phyloP scores from a whole-genome alignment of 2,329 filamentous ascomycete species.

The Fusarium pseudograminearum region DNA sequence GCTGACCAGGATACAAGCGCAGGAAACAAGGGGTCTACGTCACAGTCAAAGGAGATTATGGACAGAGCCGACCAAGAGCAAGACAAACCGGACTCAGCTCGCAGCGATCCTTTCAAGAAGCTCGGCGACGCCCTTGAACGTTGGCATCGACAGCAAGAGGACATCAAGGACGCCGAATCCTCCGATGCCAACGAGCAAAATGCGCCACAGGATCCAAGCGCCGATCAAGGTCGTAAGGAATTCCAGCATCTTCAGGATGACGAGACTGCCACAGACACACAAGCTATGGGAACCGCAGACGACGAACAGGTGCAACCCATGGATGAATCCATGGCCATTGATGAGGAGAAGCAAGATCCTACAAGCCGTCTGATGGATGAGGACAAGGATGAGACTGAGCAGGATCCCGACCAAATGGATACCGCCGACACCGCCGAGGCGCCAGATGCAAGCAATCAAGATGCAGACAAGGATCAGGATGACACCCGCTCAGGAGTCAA shows the following conservation, averaged over 20 bases:
- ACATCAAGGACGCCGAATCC: conserved; percentile 74
- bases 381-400: conserved; percentile 62
- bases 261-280: conserved; percentile 82
- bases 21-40: conserved; percentile 71
- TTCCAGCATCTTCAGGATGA: conserved; percentile 95
- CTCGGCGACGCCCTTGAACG: conserved; percentile 91
- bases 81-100: conserved; percentile 57
- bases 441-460: conserved; percentile 57
- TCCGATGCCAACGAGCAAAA: conserved; percentile 53
- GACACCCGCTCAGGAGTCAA: conserved; percentile 71
- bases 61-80: conserved; percentile 59
- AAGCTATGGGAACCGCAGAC: conserved; percentile 88
- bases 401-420: conserved; percentile 61
- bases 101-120: conserved; percentile 86
- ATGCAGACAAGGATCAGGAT: conserved; percentile 61
- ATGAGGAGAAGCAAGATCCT: conserved; percentile 71
- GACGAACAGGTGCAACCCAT: conserved; percentile 89
- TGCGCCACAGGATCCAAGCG: conserved; percentile 64
- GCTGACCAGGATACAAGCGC: conserved; percentile 72
- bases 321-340: conserved; percentile 89
- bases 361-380: conserved; percentile 65
- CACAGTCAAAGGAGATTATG: conserved; percentile 61
- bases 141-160: conserved; percentile 89
- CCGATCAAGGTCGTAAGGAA: conserved; percentile 76
- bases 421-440: conserved; percentile 51